Conservation (phyloP, 352 stramenopile species). For the Halophytophthora batemanensis region DNA sequence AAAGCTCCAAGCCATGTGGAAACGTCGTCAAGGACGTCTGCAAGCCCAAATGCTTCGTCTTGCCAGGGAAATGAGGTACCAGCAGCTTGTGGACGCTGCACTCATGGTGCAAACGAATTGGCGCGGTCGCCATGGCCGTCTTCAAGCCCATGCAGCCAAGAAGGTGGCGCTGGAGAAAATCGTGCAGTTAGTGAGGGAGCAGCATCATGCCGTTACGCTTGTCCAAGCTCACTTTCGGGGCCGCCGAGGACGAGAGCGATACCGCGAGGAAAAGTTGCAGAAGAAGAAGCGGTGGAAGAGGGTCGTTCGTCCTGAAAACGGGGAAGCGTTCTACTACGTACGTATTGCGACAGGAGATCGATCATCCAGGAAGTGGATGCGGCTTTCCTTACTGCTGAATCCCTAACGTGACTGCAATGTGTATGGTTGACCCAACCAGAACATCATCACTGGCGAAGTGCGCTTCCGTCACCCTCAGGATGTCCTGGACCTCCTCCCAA, state of each 20-base stretch:
- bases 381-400: no score
- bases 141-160: constrained; percentile 24
- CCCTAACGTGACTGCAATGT: constrained; percentile 4
- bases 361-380: no score
- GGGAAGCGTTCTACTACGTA: constrained; percentile 89
- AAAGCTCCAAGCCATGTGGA: constrained; percentile 58
- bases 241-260: constrained; percentile 57
- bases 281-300: constrained; percentile 91
- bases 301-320: constrained; percentile 76
- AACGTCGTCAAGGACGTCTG: constrained; percentile 45
- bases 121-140: constrained; percentile 32
- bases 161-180: constrained; percentile 40
- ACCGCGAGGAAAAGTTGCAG: constrained; percentile 42
- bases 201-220: constrained; percentile 61
- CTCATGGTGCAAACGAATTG: constrained; percentile 51
- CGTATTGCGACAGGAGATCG: constrained; percentile 1
- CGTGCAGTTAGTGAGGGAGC: constrained; percentile 46
- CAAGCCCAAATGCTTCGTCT: constrained; percentile 37
- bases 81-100: constrained; percentile 27
- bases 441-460: constrained; percentile 92
- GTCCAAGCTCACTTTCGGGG: constrained; percentile 80
- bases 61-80: constrained; percentile 33
- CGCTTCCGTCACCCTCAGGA: constrained; percentile 88
- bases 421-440: constrained; percentile 70
- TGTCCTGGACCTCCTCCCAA: constrained; percentile 88